Base-by-base conservation (phyloP, 2,329 filamentous ascomycete species). In the Pseudogymnoascus verrucosus region DNA sequence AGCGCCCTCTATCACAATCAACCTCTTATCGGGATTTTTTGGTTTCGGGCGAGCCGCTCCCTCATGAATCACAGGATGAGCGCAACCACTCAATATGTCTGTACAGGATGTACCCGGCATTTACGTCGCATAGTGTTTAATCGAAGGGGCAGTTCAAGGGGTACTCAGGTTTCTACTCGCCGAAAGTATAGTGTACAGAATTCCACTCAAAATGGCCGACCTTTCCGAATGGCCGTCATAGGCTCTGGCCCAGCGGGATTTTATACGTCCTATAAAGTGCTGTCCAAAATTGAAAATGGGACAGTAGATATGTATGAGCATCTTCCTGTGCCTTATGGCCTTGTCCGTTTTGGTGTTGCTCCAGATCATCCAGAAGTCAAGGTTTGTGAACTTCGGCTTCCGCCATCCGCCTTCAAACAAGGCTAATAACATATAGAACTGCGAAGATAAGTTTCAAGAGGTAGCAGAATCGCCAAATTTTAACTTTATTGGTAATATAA, bases 351-450 rank as follows among this genome's bases (percentile, higher is more conserved):
- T 72, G 95, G 95, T 7, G 95, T 99, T 64, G 96, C 95, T n/a
- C 95, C 95, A 4, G 95, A 99, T 74, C 95, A 99, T 76, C 93
- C 95, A 0, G 93, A 99, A 78, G 95, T 99, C 69, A 99, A 99
- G 85, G 91, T 95, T 64, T 64, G 21, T 47, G 19, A 42, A 19
- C 62, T 42, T 26, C 12, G 16, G 63, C 31, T 61, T 62, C n/a
- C 21, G 64, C 31, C 36, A 37, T 19, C 21, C 62, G 26, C 60
- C 59, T 34, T 23, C 26, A 28, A 19, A 64, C 34, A 63, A 21
- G 28, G 23, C 64, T 69, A 63, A 71, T 34, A 21, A 19, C 40
- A 12, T 61, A 16, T 72, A 96, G 91, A 98, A 97, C 73, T 98
- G 93, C 74, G 88, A 96, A 78, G 91, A 95, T 12, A 96, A 91